These are phyloP conservation scores for Silene coronaria DNA, from an alignment of 179 eudicot genomes.

Conservation along the genomic window DNA sequence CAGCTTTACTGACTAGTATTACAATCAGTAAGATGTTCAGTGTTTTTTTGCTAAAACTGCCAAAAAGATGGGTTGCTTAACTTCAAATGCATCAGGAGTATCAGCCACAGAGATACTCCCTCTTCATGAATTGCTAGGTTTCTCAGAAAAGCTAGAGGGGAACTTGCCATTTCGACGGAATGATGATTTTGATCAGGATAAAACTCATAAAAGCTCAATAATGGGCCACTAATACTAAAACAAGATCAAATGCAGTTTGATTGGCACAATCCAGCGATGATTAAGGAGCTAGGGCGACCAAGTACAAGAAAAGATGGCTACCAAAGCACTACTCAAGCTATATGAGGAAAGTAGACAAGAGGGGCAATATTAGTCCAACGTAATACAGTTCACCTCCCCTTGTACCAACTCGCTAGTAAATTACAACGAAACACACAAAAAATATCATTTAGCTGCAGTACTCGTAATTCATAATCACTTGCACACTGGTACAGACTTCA, in stretches of 20 bases:
- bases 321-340: neutral
- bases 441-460: too few species aligned
- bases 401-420: too few species aligned
- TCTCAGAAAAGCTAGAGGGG: neutral
- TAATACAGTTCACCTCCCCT: too few species aligned
- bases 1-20: too few species aligned
- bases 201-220: neutral
- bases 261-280: neutral
- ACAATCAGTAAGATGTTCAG: too few species aligned
- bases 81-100: neutral
- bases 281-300: neutral
- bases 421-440: neutral
- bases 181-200: too few species aligned
- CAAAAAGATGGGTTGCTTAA: too few species aligned
- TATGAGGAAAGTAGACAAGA: neutral
- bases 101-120: neutral
- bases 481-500: neutral
- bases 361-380: neutral
- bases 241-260: neutral
- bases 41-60: neutral
- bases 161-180: too few species aligned
- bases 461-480: too few species aligned
- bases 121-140: neutral
- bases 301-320: neutral
- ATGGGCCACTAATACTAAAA: neutral